phyloP scores from a whole-genome alignment of 192 early-diverging fungal genomes.

The Helicostylum pulchrum region DNA sequence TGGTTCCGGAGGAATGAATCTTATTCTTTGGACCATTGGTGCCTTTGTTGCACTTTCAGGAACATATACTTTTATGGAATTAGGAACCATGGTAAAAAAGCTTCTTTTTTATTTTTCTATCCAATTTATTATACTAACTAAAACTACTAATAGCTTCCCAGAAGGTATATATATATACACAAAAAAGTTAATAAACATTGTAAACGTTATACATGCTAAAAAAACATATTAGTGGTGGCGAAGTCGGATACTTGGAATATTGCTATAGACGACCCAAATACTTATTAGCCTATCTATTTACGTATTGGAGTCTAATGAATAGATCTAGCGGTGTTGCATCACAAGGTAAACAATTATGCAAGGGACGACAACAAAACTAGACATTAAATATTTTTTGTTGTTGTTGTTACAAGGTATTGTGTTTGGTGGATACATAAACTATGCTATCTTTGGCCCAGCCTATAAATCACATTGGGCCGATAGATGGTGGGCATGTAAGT shows the following conservation, averaged over 20 bases:
- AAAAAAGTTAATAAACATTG: too few species aligned
- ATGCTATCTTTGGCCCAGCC: slow-evolving; percentile 16
- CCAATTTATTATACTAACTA: not conserved
- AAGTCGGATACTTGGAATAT: slow-evolving; percentile 30
- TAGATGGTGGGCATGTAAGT: slow-evolving; percentile 32
- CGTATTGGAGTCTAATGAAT: slow-evolving; percentile 19
- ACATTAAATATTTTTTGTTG: not conserved
- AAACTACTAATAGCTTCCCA: slow-evolving; percentile 21
- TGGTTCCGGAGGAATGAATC: slow-evolving; percentile 34
- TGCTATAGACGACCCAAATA: slow-evolving; percentile 24
- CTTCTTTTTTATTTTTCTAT: not conserved
- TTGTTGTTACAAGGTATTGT: slow-evolving; percentile 20
- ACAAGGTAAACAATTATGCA: slow-evolving; percentile 4
- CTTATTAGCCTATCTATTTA: slow-evolving; percentile 26
- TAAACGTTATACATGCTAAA: not conserved
- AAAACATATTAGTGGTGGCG: slow-evolving; percentile 17
- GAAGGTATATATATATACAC: slow-evolving; percentile 13
- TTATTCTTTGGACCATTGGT: slow-evolving; percentile 26
- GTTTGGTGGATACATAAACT: slow-evolving; percentile 29
- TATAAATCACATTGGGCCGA: slow-evolving; percentile 23
- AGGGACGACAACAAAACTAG: not conserved
- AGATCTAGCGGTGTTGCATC: slow-evolving; percentile 18
- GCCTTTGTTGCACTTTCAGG: slow-evolving; percentile 20
- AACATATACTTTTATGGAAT: slow-evolving; percentile 24
- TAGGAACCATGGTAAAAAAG: slow-evolving; percentile 33